Base-by-base conservation (phyloP, 345 rosid species). In the Corchorus olitorius region DNA sequence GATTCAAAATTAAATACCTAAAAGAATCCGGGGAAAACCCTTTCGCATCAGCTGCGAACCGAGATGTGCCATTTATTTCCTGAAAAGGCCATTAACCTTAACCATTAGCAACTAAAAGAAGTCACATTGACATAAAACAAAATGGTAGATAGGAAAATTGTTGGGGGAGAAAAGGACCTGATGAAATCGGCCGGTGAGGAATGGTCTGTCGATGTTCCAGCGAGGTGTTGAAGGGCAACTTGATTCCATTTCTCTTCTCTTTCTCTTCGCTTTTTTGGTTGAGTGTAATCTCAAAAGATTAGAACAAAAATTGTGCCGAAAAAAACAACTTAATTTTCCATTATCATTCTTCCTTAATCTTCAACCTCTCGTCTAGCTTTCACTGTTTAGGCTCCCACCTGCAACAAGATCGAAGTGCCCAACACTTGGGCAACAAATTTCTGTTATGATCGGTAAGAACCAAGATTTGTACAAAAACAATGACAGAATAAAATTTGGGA, bases 121-220 rank as follows among this genome's bases (percentile, higher is more conserved):
- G 43, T 10, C 45, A 65, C 55, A 79, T 3, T 46, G 22, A 1
- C 50, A 73, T 11, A n/a, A 80, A 45, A 48, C 71, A 58, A 55
- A 12, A 69, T 39, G 6, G 43, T 4, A 6, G 43, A 39, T 35
- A 50, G 22, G 46, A 16, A 54, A 27, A 27, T 27, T 27, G 49
- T 60, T 68, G 62, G 54, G 19, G 63, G 37, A 48, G 20, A 75
- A 63, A 55, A 20, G 22, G 55, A 90, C 97, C 93, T 91, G 93
- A 65, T 85, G 94, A 80, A 91, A 90, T 76, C 90, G 97, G 78
- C 97, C 98, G 52, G 95, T 92, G 86, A 94, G 97, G 82, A 90
- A 92, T 8, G 97, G 97, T 19, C 97, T 81, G 53, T 94, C 97
- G 64, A 92, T 80, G 82, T 92, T 94, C 98, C 95, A 94, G 74